A percentile compares a stretch with the other conserved stretches of the same genome.
These are phyloP conservation scores for Stemphylium beticola DNA, from an alignment of 2,329 filamentous ascomycete species.

Conservation along the genomic window DNA sequence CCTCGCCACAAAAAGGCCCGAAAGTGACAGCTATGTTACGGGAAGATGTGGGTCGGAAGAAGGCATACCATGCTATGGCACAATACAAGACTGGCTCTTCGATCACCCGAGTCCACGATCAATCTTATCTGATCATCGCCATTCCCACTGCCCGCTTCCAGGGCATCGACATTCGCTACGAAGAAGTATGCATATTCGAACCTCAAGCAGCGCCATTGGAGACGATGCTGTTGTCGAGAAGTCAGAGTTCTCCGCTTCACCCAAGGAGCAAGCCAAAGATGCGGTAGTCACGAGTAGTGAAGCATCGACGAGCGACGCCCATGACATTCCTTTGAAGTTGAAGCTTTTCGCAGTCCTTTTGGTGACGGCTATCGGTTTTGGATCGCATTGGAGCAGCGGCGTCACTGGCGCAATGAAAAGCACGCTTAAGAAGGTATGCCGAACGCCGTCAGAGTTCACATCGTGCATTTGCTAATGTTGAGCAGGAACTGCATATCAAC, in stretches of 20 bases:
- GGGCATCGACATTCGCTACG: not conserved
- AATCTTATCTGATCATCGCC: no score
- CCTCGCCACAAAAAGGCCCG: no score
- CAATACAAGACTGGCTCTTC: no score
- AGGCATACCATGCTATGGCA: no score
- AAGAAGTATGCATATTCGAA: not conserved
- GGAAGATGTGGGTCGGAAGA: no score
- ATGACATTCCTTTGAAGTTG: conserved; percentile 25
- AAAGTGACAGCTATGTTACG: no score
- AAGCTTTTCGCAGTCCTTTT: conserved; percentile 56
- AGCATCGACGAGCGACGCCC: not conserved
- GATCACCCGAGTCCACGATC: no score
- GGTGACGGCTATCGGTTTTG: conserved; percentile 64
- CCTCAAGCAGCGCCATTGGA: not conserved
- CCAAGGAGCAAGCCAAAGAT: not conserved
- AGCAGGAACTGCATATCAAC: conserved; percentile 60
- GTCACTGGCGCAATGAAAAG: conserved; percentile 67
- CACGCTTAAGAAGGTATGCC: conserved; percentile 61
- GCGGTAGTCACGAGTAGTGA: conserved; percentile 14
- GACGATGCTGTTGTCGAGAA: not conserved
- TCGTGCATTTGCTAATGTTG: not conserved
- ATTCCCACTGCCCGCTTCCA: not conserved
- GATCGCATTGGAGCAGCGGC: conserved; percentile 65
- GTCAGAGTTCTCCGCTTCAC: not conserved
- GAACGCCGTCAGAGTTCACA: no score